A percentile compares a stretch with the other conserved stretches of the same genome.
Evolutionary conservation across 345 rosid species (phyloP).

Genomic region (Citrus cavaleriei): DNA sequence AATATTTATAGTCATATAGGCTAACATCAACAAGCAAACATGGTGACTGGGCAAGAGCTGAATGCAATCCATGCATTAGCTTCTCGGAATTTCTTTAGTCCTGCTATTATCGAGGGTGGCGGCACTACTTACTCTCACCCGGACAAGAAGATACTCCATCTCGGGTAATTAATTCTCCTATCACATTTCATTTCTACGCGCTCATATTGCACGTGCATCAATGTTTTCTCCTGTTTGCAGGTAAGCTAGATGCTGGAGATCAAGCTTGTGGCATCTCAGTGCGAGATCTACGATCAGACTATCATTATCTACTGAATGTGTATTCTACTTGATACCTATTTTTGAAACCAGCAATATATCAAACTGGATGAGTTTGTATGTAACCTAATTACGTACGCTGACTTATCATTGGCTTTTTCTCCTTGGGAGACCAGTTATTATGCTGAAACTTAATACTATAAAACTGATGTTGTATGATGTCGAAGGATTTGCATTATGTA

Average conservation of each 20-base stretch:
- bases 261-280: background rate
- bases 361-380: background rate
- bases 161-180: too few species aligned
- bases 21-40: too few species aligned
- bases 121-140: too few species aligned
- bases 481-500: background rate
- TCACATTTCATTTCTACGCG: background rate
- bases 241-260: background rate
- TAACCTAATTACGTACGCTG: background rate
- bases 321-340: too few species aligned
- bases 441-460: background rate
- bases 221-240: slow-evolving; percentile 2
- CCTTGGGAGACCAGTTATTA: background rate
- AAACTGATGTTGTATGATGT: background rate
- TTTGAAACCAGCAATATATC: background rate
- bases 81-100: too few species aligned
- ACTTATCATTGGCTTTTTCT: background rate
- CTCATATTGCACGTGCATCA: background rate
- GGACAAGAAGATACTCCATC: too few species aligned
- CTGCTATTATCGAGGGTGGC: too few species aligned
- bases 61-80: too few species aligned
- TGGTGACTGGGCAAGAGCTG: too few species aligned
- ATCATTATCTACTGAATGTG: background rate
- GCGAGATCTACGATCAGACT: background rate
- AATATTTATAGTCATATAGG: too few species aligned